A percentile compares a stretch with the other conserved stretches of the same genome.
Evolutionary conservation across 441 rosid species (phyloP).

Genomic region (Aquilaria agallochum): DNA sequence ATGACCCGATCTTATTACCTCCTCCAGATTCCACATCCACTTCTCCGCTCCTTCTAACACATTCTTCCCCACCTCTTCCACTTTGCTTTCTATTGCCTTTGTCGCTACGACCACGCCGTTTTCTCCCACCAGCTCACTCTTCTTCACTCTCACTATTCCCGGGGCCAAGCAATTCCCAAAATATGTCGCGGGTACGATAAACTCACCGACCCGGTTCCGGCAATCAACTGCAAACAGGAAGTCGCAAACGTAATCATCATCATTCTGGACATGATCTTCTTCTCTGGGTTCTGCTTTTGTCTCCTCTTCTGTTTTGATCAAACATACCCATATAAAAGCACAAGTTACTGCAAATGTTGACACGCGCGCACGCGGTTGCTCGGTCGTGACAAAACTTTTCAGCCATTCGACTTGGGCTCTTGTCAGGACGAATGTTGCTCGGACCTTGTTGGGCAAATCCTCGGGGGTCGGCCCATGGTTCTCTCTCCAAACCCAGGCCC

Average conservation of each 20-base stretch:
- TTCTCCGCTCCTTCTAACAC: slow-evolving; percentile 15
- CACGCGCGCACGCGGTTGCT: not conserved
- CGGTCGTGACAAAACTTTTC: slow-evolving; percentile 16
- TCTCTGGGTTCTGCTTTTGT: not conserved
- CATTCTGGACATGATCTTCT: not conserved
- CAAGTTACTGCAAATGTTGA: slow-evolving; percentile 18
- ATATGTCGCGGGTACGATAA: slow-evolving; percentile 25
- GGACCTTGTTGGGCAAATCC: slow-evolving; percentile 21
- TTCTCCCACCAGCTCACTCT: slow-evolving; percentile 20
- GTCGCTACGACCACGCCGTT: slow-evolving; percentile 27
- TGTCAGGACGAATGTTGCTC: slow-evolving; percentile 31
- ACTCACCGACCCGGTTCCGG: slow-evolving; percentile 8
- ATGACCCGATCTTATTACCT: slow-evolving; percentile 6
- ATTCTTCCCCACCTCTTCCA: slow-evolving; percentile 23
- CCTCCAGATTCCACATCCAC: slow-evolving; percentile 2
- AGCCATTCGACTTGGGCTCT: slow-evolving; percentile 22
- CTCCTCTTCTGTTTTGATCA: slow-evolving; percentile 14
- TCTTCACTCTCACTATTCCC: slow-evolving; percentile 4
- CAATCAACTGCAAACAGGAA: not conserved
- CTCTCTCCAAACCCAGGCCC: not conserved
- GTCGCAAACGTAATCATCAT: not conserved
- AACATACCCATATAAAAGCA: slow-evolving; percentile 27
- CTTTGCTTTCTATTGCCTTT: slow-evolving; percentile 20
- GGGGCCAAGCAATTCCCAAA: slow-evolving; percentile 32
- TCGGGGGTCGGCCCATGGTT: not conserved